Evolutionary conservation across 1,139 yeast species (phyloP), one percentile per base, ranked within the genome.

Genomic region (Geotrichum klebahnii): DNA sequence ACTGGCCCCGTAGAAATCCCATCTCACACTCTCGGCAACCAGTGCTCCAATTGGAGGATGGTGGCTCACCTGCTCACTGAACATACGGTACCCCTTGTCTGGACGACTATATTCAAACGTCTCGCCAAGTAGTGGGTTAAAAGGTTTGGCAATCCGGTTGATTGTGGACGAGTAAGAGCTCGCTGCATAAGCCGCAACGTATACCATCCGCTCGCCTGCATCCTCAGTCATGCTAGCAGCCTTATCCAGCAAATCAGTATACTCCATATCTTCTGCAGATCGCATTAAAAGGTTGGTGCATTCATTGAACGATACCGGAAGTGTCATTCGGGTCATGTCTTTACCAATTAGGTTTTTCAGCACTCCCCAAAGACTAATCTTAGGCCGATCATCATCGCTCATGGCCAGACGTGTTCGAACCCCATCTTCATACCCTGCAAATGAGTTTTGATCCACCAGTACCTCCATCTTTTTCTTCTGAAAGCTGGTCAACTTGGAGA

Each of bases 11-110:
- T 83, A 90, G 64, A 89, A 92, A 57, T 89, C 96, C 98, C 98
- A 92, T 58, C 81, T 80, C 1, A 88, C 78, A 2, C 95, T 80
- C 66, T 90, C 95, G 1, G 96, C 95, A 61, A 79, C 70, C 59
- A 94, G 78, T 0, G 98, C 98, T 60, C 95, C 86, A 54, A 92
- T 81, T 1, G 97, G 96, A 1, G 98, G 98, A 69, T 92, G 97
- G 64, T 92, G 98, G 57, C 95, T 84, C 12, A 92, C 97, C 68
- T 92, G 98, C 67, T 92, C 98, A 10, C 87, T 80, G 58, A 92
- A 74, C 65, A 88, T 79, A 63, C 98, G 76, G 67, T 81, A 92
- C 38, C 86, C 83, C 60, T 80, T 76, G 61, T 90, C 96, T 0
- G 96, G 95, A 57, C 97, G 80, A 44, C 86, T 74, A 67, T 90